These are phyloP conservation scores for Metschnikowia drakensbergensis DNA, from an alignment of 805 yeast genomes.

Conservation along the genomic window DNA sequence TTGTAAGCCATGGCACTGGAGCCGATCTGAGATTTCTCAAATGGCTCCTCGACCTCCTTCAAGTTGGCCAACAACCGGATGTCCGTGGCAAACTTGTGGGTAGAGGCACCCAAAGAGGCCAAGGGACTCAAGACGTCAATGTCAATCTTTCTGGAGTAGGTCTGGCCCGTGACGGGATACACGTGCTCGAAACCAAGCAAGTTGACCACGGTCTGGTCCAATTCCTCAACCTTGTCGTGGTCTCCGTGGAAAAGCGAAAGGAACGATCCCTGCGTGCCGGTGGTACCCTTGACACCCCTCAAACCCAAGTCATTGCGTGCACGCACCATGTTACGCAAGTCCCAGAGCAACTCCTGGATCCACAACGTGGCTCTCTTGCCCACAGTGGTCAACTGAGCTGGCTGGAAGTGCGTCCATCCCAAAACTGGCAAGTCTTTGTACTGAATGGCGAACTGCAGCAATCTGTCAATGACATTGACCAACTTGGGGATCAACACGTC, in stretches of 20 bases:
- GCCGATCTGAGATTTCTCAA: conserved; percentile 97
- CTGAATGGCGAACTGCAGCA: conserved; percentile 81
- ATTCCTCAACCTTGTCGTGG: conserved; percentile 90
- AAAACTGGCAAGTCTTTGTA: conserved; percentile 94
- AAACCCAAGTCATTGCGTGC: conserved; percentile 95
- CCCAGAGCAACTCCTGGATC: conserved; percentile 98
- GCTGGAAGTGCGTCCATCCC: conserved; percentile 99
- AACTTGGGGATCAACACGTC: conserved; percentile 88
- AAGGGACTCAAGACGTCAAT: conserved; percentile 90
- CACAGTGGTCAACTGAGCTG: conserved; percentile 97
- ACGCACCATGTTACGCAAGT: conserved; percentile 89
- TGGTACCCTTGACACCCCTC: conserved; percentile 98
- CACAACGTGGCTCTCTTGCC: conserved; percentile 98
- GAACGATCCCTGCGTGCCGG: conserved; percentile 98
- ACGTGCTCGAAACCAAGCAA: conserved; percentile 90
- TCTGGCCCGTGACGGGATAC: conserved; percentile 97
- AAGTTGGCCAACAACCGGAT: conserved; percentile 91
- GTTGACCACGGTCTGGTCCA: conserved; percentile 90
- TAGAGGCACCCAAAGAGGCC: conserved; percentile 91
- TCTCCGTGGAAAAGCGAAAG: conserved; percentile 92
- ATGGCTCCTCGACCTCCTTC: conserved; percentile 97
- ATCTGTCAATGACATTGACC: conserved; percentile 90
- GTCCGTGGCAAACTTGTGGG: conserved; percentile 97
- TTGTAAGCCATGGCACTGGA: conserved; percentile 99
- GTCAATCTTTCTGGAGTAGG: conserved; percentile 97